phyloP scores from a whole-genome alignment of 352 stramenopile genomes.

The Globisporangium carolinianum region DNA sequence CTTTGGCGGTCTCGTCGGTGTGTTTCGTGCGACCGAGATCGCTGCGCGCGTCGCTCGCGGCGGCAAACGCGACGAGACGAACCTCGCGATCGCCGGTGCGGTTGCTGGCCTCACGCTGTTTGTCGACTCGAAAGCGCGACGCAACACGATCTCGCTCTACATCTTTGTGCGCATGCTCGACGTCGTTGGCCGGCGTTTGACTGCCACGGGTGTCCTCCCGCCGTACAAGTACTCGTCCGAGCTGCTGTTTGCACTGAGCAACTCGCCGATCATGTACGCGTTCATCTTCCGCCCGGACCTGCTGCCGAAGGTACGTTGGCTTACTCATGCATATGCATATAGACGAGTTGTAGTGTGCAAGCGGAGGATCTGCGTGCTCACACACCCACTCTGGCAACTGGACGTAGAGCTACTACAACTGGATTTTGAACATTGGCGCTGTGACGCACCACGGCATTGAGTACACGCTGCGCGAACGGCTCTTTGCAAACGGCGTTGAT shows the following conservation, averaged over 20 bases:
- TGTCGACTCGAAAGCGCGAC: slow-evolving; percentile 54
- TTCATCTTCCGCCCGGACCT: slow-evolving; percentile 62
- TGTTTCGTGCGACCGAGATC: slow-evolving; percentile 63
- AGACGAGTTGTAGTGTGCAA: background rate
- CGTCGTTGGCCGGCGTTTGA: slow-evolving; percentile 66
- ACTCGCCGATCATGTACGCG: slow-evolving; percentile 76
- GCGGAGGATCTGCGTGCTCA: background rate
- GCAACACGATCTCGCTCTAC: slow-evolving; percentile 74
- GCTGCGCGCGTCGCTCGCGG: slow-evolving; percentile 32
- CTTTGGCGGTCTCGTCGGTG: slow-evolving; percentile 64
- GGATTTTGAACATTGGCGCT: slow-evolving; percentile 66
- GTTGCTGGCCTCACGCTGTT: slow-evolving; percentile 65
- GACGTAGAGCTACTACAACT: slow-evolving; percentile 74
- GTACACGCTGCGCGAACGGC: slow-evolving; percentile 54
- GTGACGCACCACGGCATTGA: slow-evolving; percentile 72
- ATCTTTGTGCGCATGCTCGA: slow-evolving; percentile 85
- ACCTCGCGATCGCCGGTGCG: slow-evolving; percentile 60
- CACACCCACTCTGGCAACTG: background rate
- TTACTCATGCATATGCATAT: no score
- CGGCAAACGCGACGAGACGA: slow-evolving; percentile 38
- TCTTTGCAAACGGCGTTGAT: slow-evolving; percentile 29
- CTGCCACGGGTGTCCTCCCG: slow-evolving; percentile 38
- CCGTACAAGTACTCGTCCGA: slow-evolving; percentile 66
- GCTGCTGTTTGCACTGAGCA: slow-evolving; percentile 65
- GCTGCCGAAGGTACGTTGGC: slow-evolving; percentile 48